Base-by-base conservation (phyloP, 495 filamentous ascomycete genomes). In the Penicillium bovifimosum region DNA sequence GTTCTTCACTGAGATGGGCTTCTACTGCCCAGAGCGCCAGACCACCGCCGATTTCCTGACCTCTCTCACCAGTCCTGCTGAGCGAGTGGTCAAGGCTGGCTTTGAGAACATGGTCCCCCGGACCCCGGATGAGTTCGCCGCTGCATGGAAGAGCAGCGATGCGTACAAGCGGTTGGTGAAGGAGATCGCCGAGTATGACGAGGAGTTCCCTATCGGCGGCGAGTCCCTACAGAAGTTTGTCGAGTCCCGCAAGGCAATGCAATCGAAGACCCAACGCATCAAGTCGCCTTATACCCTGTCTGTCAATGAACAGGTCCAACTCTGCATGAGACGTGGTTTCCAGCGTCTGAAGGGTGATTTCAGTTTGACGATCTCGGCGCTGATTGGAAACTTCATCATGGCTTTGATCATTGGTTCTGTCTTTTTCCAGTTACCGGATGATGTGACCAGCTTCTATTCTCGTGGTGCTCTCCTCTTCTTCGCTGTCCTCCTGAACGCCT, bases 381-480 rank as follows among this genome's bases (percentile, higher is more conserved):
- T 95, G n/a, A 79, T 96, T 55, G 88, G 85, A 45, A 93, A 96
- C 64, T 76, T 82, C 48, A 72, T 83, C 56, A 87, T 95, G 82
- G 80, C 90, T 33, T 75, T 97, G 47, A 86, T 97, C 63, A 85
- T 96, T 63, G 83, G 86, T 41, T 88, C 83, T 62, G 87, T 96
- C 47, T 97, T 96, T 74, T 96, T 83, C 72, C 86, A 95, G 55
- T 65, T 96, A 16, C 62, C 78, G 24, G 65, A 61, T 1, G 74
- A 75, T 28, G 90, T 89, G 6, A 60, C 65, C 17, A 88, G 82
- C 66, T 95, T 96, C 73, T 97, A 84, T 71, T 80, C 82, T 58
- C 81, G 89, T 47, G 90, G 88, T 42, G 88, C 88, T 53, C 74
- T 96, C 29, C 76, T 97, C 32, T 97, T 96, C 82, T 96, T 97